A percentile compares a stretch with the other conserved stretches of the same genome.
These are phyloP conservation scores for Trichoderma sp. DNA, from an alignment of 2,329 filamentous ascomycete genomes.

Conservation along the genomic window DNA sequence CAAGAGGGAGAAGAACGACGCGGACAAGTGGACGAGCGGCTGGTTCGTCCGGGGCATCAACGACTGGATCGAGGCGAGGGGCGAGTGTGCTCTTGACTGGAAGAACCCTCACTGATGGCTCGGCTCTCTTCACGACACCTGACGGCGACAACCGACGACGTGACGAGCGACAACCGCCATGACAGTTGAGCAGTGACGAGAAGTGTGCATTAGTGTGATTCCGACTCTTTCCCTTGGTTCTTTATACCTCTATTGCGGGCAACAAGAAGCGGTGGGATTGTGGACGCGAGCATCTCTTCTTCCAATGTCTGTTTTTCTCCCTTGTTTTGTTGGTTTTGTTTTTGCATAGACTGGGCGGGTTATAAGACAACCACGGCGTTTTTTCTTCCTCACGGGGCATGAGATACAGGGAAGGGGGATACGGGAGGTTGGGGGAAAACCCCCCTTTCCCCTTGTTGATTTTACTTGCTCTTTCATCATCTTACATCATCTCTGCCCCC, in stretches of 20 bases:
- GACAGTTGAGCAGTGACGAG: neutral
- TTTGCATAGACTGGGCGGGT: conserved; percentile 23
- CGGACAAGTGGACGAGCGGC: conserved; percentile 46
- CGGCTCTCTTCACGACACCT: neutral
- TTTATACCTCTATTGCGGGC: neutral
- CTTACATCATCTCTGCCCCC: neutral
- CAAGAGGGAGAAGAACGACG: conserved; percentile 37
- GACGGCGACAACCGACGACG: neutral
- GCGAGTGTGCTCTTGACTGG: conserved; percentile 49
- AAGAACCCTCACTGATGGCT: conserved; percentile 39
- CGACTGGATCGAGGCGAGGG: conserved; percentile 50
- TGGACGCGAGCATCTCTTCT: conserved; percentile 28
- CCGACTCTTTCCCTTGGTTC: neutral
- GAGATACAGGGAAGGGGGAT: neutral
- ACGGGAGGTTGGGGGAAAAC: neutral
- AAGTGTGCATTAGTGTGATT: neutral
- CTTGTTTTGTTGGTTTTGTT: neutral
- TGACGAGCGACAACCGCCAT: neutral
- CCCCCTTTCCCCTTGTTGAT: neutral
- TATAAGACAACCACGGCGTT: conserved; percentile 15
- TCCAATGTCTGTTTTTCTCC: conserved; percentile 1
- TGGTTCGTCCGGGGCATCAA: conserved; percentile 53
- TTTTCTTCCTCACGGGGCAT: neutral
- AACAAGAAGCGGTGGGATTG: neutral
- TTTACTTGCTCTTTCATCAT: neutral